Base-by-base conservation (phyloP, 2,329 filamentous ascomycete species). In the Beauveria scarabaeidicola region DNA sequence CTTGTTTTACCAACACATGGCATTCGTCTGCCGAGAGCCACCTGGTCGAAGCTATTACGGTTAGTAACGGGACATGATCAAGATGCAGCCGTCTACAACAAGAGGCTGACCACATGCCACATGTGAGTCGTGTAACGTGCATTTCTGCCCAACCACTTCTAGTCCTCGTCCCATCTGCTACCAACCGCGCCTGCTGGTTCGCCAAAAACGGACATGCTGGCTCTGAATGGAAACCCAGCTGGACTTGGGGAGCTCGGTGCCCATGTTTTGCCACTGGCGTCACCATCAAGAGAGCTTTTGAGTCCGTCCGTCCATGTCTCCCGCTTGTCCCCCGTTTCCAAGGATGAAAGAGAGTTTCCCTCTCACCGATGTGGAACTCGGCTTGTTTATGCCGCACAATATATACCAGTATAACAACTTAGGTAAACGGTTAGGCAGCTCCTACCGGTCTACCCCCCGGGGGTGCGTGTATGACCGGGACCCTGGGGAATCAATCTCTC, bases 311-410 rank as follows among this genome's bases (percentile, higher is more conserved):
- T 19, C 52, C 27, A 21, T 10, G 11, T 23, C n/a, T 23, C 44
- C 44, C 40, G 17, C 21, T 29, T 29, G 43, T 8, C 17, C 21
- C 29, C 32, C 32, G 32, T 36, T 36, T 40, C 3, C n/a, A 38
- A 27, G 7, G 43, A 29, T 21, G n/a, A 25, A 43, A n/a, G 5
- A n/a, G 5, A 27, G 52, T 36, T 51, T 58, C 23, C n/a, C n/a
- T n/a, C 40, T 58, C 56, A 58, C 56, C 48, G 56, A 52, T 44
- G 56, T 52, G 48, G 56, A 58, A 52, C 47, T 52, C 40, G 19
- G 38, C 27, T 52, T 21, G n/a, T 38, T 38, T 48, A 56, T 56
- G 43, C 29, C 44, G 53, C 53, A 40, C 32, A n/a, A n/a, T n/a
- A n/a, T n/a, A n/a, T n/a, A n/a, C n/a, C n/a, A n/a, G n/a, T n/a